Conservation (phyloP, 108 stramenopile genomes). For the Epithemia pelagica region DNA sequence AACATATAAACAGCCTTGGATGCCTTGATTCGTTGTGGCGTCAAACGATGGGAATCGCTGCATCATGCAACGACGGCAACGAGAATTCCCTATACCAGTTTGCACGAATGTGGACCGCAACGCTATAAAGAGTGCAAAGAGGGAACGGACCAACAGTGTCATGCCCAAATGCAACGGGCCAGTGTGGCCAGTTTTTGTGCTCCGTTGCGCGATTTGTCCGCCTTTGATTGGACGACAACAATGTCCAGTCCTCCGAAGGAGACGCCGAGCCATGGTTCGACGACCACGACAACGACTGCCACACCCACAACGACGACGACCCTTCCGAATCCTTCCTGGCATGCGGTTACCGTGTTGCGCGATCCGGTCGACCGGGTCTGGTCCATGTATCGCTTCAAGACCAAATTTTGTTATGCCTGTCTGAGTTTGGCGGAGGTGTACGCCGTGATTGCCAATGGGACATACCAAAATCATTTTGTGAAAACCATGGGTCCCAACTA, state of each 20-base stretch:
- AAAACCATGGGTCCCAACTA: background rate
- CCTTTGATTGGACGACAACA: conserved; percentile 49
- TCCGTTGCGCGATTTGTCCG: conserved; percentile 42
- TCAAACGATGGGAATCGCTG: conserved; percentile 22
- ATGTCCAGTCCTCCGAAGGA: too few species aligned
- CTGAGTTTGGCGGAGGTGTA: conserved; percentile 51
- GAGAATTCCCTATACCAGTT: conserved; percentile 16
- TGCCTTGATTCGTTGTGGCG: conserved; percentile 41
- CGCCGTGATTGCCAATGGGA: conserved; percentile 37
- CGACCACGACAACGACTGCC: too few species aligned
- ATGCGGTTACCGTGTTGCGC: conserved; percentile 60
- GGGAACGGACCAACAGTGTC: conserved; percentile 15
- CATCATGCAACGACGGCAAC: background rate
- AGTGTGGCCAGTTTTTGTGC: conserved; percentile 64
- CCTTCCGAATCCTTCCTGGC: background rate
- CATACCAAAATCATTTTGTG: conserved; percentile 12
- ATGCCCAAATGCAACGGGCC: conserved; percentile 16
- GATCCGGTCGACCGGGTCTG: conserved; percentile 78
- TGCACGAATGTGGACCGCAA: conserved; percentile 35
- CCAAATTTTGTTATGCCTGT: conserved; percentile 59
- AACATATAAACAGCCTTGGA: conserved; percentile 21
- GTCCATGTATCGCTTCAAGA: conserved; percentile 72
- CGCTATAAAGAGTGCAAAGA: conserved; percentile 22
- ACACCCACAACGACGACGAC: background rate
- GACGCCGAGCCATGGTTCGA: background rate